Evolutionary conservation across 768 basidiomycete genomes (phyloP), one percentile per base, ranked within the genome.

Genomic region (Boletus huronensis): DNA sequence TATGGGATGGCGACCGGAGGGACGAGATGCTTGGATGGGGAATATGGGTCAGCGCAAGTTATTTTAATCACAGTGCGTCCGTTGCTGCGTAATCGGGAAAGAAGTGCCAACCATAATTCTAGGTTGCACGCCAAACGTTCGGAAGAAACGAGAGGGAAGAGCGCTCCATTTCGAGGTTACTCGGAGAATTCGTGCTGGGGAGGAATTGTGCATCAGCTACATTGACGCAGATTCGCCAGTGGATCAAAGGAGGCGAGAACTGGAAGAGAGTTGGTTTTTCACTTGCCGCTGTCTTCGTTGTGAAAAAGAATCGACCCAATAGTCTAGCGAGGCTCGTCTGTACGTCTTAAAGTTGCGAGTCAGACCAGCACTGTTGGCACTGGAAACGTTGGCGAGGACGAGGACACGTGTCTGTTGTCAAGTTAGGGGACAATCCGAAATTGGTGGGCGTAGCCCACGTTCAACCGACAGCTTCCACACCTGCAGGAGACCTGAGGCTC

Each of bases 21-120:
- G 55, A 72, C 46, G 83, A 84, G 67, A 82, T 85, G 84, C 64
- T 86, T 19, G 85, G 85, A 23, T 88, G 82, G 79, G 82, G 78
- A 5, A 73, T 85, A 57, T 87, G 82, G 67, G 67, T 78, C 6
- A 77, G 76, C 46, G 83, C 78, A 1, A 84, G 84, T 19, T 85
- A 82, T 68, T 88, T 87, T 63, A 88, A 88, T 58, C 85, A 88
- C 62, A 77, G 86, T 85, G 38, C 43, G 70, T 62, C n/a, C 19
- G 17, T 50, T 52, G 36, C 40, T 16, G 39, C 11, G 32, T 14
- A 21, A 14, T 47, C 11, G 21, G 34, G 10, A 23, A 6, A 11
- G 19, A 28, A n/a, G 29, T 59, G 48, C 61, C 50, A n/a, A 16
- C 1, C 19, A 34, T 23, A 7, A 42, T 40, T 41, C 16, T 55